These are phyloP conservation scores for Apostasia ramifera DNA, from an alignment of 106 monocot genomes.

Conservation along the genomic window DNA sequence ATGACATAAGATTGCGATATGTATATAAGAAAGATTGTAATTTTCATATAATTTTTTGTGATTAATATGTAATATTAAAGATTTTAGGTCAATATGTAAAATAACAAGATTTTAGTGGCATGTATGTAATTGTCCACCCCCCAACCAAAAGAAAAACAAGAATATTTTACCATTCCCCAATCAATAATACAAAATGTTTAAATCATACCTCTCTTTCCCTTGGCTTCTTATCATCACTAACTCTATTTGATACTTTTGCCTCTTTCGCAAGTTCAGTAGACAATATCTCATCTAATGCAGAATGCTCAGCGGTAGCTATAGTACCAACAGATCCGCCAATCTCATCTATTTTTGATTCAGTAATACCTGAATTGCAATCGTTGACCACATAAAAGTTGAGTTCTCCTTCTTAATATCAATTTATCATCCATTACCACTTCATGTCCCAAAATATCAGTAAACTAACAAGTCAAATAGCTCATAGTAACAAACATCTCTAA, in stretches of 20 bases:
- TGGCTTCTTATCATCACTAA: slow-evolving; percentile 11
- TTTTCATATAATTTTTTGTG: no score
- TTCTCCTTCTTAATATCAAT: no score
- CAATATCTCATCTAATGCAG: slow-evolving; percentile 53
- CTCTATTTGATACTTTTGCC: slow-evolving; percentile 5
- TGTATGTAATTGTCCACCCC: no score
- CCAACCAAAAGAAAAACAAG: not conserved
- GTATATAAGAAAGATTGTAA: no score
- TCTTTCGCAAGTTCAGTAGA: slow-evolving; percentile 16
- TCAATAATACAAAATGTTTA: not conserved
- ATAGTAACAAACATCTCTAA: no score
- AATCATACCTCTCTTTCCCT: slow-evolving; percentile 44
- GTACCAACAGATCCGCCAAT: not conserved
- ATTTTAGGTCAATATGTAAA: no score
- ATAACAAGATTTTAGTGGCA: no score
- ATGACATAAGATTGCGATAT: no score
- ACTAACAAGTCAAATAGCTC: no score
- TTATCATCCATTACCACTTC: no score
- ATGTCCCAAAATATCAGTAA: no score
- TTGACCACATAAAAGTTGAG: not conserved
- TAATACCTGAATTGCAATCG: slow-evolving; percentile 7
- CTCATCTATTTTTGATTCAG: slow-evolving; percentile 13
- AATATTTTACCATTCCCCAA: not conserved
- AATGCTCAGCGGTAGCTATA: slow-evolving; percentile 20
- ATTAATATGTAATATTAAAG: no score